Base-by-base conservation (phyloP, 2,329 filamentous ascomycete species). In the Cryoendolithus antarcticus region DNA sequence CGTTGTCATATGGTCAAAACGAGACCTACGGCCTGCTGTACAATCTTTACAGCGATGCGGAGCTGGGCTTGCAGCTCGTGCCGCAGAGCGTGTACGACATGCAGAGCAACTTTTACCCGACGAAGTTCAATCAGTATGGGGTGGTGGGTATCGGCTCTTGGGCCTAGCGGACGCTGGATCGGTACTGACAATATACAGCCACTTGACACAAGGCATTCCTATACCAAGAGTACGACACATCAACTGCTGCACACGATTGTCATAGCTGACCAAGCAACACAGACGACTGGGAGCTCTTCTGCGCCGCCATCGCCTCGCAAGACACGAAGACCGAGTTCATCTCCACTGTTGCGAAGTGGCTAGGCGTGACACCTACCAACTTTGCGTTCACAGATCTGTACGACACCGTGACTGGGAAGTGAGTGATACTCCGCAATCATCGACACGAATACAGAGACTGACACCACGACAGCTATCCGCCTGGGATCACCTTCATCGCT, bases 21-120 rank as follows among this genome's bases (percentile, higher is more conserved):
- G 39, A 40, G 9, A 52, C 53, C 2, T 55, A 51, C 35, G 49
- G 65, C 27, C 60, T 75, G 4, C 58, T 75, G 9, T 75, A 75
- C 57, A 75, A 74, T 37, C 59, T 73, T 4, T 75, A 63, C 53
- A 61, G 63, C 27, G 70, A 74, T 48, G 50, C 54, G 1, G 61
- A 70, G 38, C 55, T 75, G 19, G 54, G 57, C 6, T 53, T 71
- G 10, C 49, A 62, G 21, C 55, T 74, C 24, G 66, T 75, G 3
- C 70, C 71, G 0, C 54, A 68, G 31, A 60, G 54, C 9, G 60
- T 75, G 32, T 75, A 73, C 54, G 60, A 69, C 38, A 68, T 69
- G 55, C 70, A 74, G 52, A 67, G 62, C 37, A 46, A 48, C n/a
- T 74, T 72, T 52, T 75, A 75, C 53, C 67, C 65, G 4, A 70